phyloP scores from a whole-genome alignment of 139 green algal genomes.

The Coelastrella sp. region DNA sequence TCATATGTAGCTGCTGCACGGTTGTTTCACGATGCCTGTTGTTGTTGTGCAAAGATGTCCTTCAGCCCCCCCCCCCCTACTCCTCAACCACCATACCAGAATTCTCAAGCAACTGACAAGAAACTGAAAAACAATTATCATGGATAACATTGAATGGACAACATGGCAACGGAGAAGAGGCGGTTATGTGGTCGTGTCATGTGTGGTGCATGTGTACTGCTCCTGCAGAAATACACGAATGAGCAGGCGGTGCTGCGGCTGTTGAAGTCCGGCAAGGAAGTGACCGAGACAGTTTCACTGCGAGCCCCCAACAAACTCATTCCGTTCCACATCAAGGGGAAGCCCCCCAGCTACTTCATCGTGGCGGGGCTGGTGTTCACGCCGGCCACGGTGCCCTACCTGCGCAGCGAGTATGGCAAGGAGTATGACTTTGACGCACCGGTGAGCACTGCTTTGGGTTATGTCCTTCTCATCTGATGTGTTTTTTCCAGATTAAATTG shows the following conservation, averaged over 20 bases:
- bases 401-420: slow-evolving; percentile 80
- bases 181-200: background rate
- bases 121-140: too few relatives aligned
- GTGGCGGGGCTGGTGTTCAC: slow-evolving; percentile 90
- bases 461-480: background rate
- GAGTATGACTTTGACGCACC: slow-evolving; percentile 65
- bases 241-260: slow-evolving; percentile 54
- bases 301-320: slow-evolving; percentile 65
- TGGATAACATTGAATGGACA: too few relatives aligned
- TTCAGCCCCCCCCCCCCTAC: too few relatives aligned
- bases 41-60: too few relatives aligned
- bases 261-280: slow-evolving; percentile 48
- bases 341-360: slow-evolving; percentile 84
- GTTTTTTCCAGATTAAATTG: background rate
- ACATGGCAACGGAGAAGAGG: background rate
- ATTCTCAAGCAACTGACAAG: too few relatives aligned
- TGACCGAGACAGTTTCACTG: slow-evolving; percentile 35
- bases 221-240: slow-evolving; percentile 57
- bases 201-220: too few relatives aligned
- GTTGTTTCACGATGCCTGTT: too few relatives aligned
- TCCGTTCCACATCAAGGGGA: slow-evolving; percentile 78
- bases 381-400: slow-evolving; percentile 66
- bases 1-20: too few relatives aligned
- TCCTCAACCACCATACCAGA: too few relatives aligned
- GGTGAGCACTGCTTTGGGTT: background rate